Conservation (phyloP, 2,329 filamentous ascomycete genomes). For the Orbilia quercus region DNA sequence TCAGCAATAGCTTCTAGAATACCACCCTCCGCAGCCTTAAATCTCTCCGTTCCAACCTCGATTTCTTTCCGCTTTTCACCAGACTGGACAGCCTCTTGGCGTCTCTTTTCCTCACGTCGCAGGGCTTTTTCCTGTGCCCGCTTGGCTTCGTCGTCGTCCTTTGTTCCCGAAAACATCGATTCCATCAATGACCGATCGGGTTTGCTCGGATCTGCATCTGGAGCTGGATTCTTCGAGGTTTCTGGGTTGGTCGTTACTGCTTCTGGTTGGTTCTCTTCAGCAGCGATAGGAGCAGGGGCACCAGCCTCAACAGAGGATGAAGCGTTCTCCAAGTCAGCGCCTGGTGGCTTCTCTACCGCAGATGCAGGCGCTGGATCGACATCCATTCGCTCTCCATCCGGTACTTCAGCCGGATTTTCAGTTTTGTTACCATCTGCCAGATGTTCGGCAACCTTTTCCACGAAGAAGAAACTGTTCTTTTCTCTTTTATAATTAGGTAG, state of each 20-base stretch:
- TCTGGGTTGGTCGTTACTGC: constrained; percentile 59
- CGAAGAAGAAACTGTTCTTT: constrained; percentile 77
- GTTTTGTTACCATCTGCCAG: constrained; percentile 8
- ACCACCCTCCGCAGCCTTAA: constrained; percentile 74
- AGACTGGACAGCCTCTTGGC: constrained; percentile 62
- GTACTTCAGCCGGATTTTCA: constrained; percentile 63
- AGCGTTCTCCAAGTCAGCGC: constrained; percentile 57
- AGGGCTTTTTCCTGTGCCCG: constrained; percentile 58
- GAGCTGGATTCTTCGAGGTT: constrained; percentile 51
- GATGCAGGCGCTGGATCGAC: constrained; percentile 51
- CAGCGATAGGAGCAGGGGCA: constrained; percentile 58
- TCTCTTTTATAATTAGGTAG: constrained; percentile 79
- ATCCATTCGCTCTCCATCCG: constrained; percentile 59
- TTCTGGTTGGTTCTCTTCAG: constrained; percentile 50
- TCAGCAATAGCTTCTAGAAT: constrained; percentile 86
- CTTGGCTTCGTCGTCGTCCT: constrained; percentile 50
- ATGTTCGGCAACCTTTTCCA: constrained; percentile 69
- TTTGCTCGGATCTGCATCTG: constrained; percentile 52
- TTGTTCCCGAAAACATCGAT: constrained; percentile 53
- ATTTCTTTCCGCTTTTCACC: constrained; percentile 72
- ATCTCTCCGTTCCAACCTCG: constrained; percentile 81
- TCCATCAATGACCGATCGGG: constrained; percentile 28
- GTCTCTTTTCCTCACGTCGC: constrained; percentile 67
- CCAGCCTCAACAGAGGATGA: constrained; percentile 12
- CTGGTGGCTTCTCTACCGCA: constrained; percentile 53